Base-by-base conservation (phyloP, 1,284 basidiomycete genomes). In the Moniliophthora roreri region DNA sequence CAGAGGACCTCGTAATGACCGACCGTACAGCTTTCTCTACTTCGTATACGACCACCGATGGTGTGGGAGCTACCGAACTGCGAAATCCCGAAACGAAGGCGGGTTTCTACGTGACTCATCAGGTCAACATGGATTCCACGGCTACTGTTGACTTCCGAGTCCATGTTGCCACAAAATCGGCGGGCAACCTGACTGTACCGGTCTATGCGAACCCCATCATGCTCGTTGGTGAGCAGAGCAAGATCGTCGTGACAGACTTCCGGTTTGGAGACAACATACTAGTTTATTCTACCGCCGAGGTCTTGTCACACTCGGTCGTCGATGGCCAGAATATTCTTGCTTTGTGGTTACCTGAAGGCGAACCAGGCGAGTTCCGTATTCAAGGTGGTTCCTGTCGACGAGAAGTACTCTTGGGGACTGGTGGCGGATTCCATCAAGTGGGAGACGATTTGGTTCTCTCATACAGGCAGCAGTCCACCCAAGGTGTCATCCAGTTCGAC, bases 61-160 rank as follows among this genome's bases (percentile, higher is more conserved):
- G 60, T 13, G 72, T 69, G 11, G 79, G 78, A 54, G 75, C 71
- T 9, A 80, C 78, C 4, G 58, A 74, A 40, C 66, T 84, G 51
- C 62, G 63, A 36, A 84, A 84, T 58, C 78, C 78, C 0, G 77
- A 80, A 45, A 77, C 74, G 0, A 63, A 61, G 3, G 63, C 80
- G 0, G 70, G 74, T 5, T 87, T 85, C 62, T 81, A 79, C 58
- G 73, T 87, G 46, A 69, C 73, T 16, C 71, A 84, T 10, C 82
- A 85, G 53, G 64, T 54, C 11, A 69, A 79, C 57, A 78, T 79
- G 7, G 74, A 72, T 4, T 45, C 13, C 56, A 77, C 77, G 13
- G 66, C 56, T 15, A 63, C 62, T 26, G 69, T 66, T 21, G 57
- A 60, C 13, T 79, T 81, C 69, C 70, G 67, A 46, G 50, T 83